Conservation (phyloP, 1,139 yeast species). For the Suhomyces chickasaworum region DNA sequence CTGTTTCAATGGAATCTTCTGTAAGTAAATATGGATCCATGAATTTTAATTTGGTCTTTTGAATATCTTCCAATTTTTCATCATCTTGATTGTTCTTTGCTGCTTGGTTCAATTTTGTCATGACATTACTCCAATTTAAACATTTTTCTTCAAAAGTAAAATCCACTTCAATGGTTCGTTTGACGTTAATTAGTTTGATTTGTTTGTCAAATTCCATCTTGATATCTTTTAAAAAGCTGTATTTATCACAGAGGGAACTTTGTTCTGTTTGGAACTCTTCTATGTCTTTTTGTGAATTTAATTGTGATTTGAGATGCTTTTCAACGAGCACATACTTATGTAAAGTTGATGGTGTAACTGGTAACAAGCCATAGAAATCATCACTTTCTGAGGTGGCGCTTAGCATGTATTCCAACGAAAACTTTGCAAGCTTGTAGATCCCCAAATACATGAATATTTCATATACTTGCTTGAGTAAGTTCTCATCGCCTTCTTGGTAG, state of each 20-base stretch:
- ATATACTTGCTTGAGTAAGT: conserved; percentile 48
- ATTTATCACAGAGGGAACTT: conserved; percentile 13
- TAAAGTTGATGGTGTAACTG: conserved; percentile 22
- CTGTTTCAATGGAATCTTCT: conserved; percentile 48
- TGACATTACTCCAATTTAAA: conserved; percentile 29
- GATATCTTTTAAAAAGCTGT: conserved; percentile 32
- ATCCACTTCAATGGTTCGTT: conserved; percentile 13
- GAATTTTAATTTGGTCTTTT: conserved; percentile 38
- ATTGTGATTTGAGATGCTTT: neutral
- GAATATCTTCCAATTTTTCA: conserved; percentile 33
- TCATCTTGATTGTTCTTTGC: conserved; percentile 35
- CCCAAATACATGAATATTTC: conserved; percentile 53
- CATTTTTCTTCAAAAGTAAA: conserved; percentile 12
- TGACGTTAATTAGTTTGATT: conserved; percentile 16
- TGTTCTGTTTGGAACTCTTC: conserved; percentile 8
- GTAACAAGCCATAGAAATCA: conserved; percentile 42
- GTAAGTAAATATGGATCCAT: conserved; percentile 55
- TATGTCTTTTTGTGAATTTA: neutral
- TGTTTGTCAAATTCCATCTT: conserved; percentile 33
- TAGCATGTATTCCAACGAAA: conserved; percentile 64
- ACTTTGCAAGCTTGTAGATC: conserved; percentile 55
- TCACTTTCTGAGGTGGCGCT: conserved; percentile 51
- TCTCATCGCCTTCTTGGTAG: conserved; percentile 66
- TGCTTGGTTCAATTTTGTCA: conserved; percentile 30
- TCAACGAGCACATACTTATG: conserved; percentile 14